Conservation (phyloP, 2,329 filamentous ascomycete genomes). For the Alternaria rosae region DNA sequence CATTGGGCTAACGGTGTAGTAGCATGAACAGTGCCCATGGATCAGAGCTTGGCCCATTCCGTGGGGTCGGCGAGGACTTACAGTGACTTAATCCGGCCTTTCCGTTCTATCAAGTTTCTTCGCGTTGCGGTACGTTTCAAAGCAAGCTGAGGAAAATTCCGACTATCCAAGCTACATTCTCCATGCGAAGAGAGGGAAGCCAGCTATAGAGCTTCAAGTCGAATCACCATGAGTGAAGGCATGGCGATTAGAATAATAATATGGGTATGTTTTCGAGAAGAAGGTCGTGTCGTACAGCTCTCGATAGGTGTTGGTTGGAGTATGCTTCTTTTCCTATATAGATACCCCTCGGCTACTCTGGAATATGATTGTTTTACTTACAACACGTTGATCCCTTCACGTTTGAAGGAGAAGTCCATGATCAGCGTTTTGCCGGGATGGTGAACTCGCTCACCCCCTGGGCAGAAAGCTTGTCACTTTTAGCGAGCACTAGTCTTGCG, state of each 20-base stretch:
- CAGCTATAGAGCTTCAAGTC: neutral
- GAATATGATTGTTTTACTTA: neutral
- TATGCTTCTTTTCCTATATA: conserved; percentile 14
- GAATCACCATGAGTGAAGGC: neutral
- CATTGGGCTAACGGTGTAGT: conserved; percentile 32
- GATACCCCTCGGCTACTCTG: conserved; percentile 20
- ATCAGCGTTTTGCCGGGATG: neutral
- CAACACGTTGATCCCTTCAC: neutral
- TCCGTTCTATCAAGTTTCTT: neutral
- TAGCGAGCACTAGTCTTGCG: conserved; percentile 20
- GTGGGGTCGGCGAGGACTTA: neutral
- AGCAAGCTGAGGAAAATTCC: neutral
- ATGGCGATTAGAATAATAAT: neutral
- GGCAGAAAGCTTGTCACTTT: conserved; percentile 12
- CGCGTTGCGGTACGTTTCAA: neutral
- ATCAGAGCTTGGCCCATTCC: neutral
- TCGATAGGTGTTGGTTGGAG: conserved; percentile 1
- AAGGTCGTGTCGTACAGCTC: neutral
- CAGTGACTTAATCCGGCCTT: neutral
- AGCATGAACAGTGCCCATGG: conserved; percentile 16
- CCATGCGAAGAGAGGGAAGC: neutral
- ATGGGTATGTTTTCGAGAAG: neutral
- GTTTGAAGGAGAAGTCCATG: neutral
- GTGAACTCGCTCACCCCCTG: neutral
- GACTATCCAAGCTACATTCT: neutral